Base-by-base conservation (phyloP, 768 basidiomycete species). In the Auriscalpium vulgare region DNA sequence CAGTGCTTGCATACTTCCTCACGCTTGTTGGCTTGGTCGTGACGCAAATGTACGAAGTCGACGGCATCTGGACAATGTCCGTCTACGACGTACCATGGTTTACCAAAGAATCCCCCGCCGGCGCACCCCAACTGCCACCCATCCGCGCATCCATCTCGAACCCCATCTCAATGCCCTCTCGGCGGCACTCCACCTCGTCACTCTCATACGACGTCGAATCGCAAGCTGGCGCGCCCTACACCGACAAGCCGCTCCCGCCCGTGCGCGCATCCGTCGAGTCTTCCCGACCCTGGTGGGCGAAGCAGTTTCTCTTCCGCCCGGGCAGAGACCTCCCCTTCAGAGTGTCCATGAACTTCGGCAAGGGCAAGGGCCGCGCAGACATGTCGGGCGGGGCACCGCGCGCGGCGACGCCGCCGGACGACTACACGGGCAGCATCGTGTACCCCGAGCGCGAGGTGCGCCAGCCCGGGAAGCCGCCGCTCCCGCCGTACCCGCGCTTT, bases 51-150 rank as follows among this genome's bases (percentile, higher is more conserved):
- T 59, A 60, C 44, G 61, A 62, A 10, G 65, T 78, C 59, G 72
- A 76, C 11, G 68, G 71, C 49, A 71, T 88, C 56, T 87, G 84
- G 84, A 67, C 52, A 19, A 69, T 69, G 45, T 74, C 77, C 14
- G 67, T 87, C 37, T 77, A 78, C 57, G 65, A 70, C 16, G 71
- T 85, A 16, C 76, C 76, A 8, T 88, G 87, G 87, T 88, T 84
- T 64, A 37, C 19, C 37, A 52, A 17, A 51, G 29, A 29, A 29
- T 29, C 29, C 29, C 47, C 17, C 17, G 7, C 17, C 47, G 56
- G 36, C 10, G 34, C 1, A 50, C 51, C 61, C 29, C 54, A 58
- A 47, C 36, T 60, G 3, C 57, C 38, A 14, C 59, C 60, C 44
- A 45, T 62, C 56, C 19, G 17, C n/a, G 43, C 59, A 1, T 51